Percentiles rank a stretch among this genome's conserved stretches.
Conservation (phyloP, 495 filamentous ascomycete species). For the Aspergillus asperescens region DNA sequence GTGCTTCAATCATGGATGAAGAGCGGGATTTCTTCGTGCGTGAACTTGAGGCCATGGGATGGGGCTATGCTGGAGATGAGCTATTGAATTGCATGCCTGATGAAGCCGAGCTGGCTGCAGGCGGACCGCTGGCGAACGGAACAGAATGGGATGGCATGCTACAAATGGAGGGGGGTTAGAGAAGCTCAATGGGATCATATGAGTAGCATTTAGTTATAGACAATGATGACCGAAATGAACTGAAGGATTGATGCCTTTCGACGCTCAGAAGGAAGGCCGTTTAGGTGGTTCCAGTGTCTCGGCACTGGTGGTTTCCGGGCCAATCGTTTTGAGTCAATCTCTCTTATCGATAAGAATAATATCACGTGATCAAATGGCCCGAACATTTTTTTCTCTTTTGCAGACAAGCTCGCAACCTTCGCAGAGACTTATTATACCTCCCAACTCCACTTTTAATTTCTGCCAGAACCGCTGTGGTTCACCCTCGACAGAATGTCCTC, state of each 20-base stretch:
- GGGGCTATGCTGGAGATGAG: constrained; percentile 42
- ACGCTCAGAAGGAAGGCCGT: no score
- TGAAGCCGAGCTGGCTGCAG: constrained; percentile 43
- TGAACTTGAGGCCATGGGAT: constrained; percentile 81
- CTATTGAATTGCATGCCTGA: constrained; percentile 29
- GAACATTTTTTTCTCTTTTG: constrained; percentile 33
- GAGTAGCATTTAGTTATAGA: constrained; percentile 4
- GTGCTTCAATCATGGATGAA: constrained; percentile 54
- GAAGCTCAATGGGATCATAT: background rate
- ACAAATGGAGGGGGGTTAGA: constrained; percentile 35
- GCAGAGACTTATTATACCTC: constrained; percentile 12
- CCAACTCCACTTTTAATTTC: constrained; percentile 16
- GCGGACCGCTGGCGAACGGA: constrained; percentile 33
- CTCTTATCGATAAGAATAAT: constrained; percentile 32
- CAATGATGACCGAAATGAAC: constrained; percentile 8
- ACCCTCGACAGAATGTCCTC: constrained; percentile 55
- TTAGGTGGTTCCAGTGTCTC: no score
- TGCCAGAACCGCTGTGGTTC: background rate
- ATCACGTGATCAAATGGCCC: constrained; percentile 27
- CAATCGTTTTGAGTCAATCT: background rate
- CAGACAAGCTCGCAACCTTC: constrained; percentile 14
- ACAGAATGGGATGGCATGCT: constrained; percentile 46
- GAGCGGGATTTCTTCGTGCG: constrained; percentile 86
- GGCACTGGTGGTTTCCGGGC: background rate
- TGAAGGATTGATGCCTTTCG: no score